Conservation (phyloP, 768 basidiomycete genomes). For the Daedaleopsis sinensis region DNA sequence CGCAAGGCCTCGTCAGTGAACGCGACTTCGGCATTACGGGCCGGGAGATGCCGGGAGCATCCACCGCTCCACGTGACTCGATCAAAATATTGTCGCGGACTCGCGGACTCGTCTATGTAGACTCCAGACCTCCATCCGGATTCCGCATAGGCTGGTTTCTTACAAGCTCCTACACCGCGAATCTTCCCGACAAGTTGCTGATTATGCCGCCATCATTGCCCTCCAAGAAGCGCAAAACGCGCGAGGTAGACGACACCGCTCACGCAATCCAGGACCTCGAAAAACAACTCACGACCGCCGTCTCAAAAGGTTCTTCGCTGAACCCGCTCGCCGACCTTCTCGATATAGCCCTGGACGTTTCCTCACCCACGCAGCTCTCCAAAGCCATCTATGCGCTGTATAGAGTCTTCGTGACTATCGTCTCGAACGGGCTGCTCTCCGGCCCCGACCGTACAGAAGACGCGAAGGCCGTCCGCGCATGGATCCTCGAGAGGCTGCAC, state of each 20-base stretch:
- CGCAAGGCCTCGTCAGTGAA: too few relatives aligned
- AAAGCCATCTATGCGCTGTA: constrained; percentile 86
- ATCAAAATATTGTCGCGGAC: too few relatives aligned
- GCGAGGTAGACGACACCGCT: constrained; percentile 16
- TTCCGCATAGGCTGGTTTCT: too few relatives aligned
- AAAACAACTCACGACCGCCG: constrained; percentile 53
- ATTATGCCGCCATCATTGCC: constrained; percentile 22
- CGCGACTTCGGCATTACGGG: too few relatives aligned
- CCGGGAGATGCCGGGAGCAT: too few relatives aligned
- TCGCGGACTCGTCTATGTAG: too few relatives aligned
- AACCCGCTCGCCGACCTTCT: constrained; percentile 81
- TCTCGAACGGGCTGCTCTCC: constrained; percentile 60
- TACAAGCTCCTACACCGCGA: constrained; percentile 4
- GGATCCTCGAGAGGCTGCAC: constrained; percentile 79
- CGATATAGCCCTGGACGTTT: constrained; percentile 49
- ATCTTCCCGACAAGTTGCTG: neutral
- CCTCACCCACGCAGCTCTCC: constrained; percentile 59
- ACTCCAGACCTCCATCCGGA: too few relatives aligned
- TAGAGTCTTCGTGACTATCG: constrained; percentile 68
- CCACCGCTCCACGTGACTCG: too few relatives aligned
- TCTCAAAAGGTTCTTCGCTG: constrained; percentile 60
- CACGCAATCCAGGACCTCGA: constrained; percentile 52
- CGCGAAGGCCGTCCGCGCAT: constrained; percentile 64
- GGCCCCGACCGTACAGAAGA: constrained; percentile 49
- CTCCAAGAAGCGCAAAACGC: constrained; percentile 31